These are phyloP conservation scores for Leccinum subrobustum DNA, from an alignment of 1,284 basidiomycete genomes.

Conservation along the genomic window DNA sequence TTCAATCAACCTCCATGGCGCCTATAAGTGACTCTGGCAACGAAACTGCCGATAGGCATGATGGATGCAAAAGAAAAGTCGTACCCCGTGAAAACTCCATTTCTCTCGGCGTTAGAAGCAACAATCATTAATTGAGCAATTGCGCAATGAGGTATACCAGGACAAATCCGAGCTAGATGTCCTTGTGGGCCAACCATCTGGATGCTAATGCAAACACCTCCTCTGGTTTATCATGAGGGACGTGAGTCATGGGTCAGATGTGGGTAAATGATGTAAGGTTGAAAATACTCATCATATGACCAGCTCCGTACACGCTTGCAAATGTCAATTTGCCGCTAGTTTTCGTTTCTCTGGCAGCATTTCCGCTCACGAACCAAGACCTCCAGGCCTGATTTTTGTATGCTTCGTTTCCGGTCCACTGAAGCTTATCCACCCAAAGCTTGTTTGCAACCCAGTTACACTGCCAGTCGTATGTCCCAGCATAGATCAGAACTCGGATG, in stretches of 20 bases:
- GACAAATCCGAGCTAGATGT: slow-evolving; percentile 34
- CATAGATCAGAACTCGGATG: too few relatives aligned
- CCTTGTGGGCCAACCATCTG: slow-evolving; percentile 52
- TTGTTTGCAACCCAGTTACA: too few relatives aligned
- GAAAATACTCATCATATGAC: slow-evolving; percentile 65
- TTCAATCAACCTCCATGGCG: background rate
- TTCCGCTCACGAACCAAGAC: slow-evolving; percentile 58
- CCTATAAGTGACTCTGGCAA: background rate
- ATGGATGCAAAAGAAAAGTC: background rate
- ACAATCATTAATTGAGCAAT: background rate
- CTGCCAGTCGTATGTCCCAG: too few relatives aligned
- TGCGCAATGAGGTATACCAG: background rate
- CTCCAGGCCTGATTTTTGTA: slow-evolving; percentile 45
- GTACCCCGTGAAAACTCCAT: background rate
- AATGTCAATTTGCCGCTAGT: slow-evolving; percentile 61
- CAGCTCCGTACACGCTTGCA: slow-evolving; percentile 60
- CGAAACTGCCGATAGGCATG: background rate
- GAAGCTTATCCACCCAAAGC: too few relatives aligned
- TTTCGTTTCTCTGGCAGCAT: slow-evolving; percentile 64
- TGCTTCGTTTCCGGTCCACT: too few relatives aligned
- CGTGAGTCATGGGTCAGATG: slow-evolving; percentile 36
- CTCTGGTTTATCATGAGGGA: slow-evolving; percentile 66
- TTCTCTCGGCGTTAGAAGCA: background rate
- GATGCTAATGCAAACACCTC: slow-evolving; percentile 56
- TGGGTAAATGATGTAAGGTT: slow-evolving; percentile 1